These are phyloP conservation scores for Ustilago xerochloae DNA, from an alignment of 1,284 basidiomycete genomes.

Conservation along the genomic window DNA sequence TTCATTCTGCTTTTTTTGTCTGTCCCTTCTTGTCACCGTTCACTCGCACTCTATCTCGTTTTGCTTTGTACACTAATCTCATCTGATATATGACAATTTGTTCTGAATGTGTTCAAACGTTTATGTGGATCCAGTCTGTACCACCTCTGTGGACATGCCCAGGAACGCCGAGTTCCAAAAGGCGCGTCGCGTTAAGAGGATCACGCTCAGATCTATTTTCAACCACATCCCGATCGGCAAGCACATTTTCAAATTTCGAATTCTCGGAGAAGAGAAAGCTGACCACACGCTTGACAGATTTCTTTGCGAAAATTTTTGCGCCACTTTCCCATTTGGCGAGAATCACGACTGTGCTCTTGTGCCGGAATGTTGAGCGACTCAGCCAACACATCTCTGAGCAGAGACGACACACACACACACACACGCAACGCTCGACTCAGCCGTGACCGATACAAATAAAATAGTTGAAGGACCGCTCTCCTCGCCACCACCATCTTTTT, in stretches of 20 bases:
- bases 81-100: not conserved
- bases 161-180: no score
- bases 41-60: conserved; percentile 4
- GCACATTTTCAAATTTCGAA: not conserved
- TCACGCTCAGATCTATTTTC: no score
- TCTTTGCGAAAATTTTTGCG: not conserved
- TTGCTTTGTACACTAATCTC: conserved; percentile 15
- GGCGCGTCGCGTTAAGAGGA: not conserved
- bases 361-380: not conserved
- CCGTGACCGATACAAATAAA: conserved; percentile 4
- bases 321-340: not conserved
- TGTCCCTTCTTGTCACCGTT: conserved; percentile 10
- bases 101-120: no score
- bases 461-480: not conserved
- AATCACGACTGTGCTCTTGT: not conserved
- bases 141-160: no score
- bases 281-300: not conserved
- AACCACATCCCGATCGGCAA: no score
- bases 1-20: conserved; percentile 8
- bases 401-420: conserved; percentile 2
- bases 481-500: conserved; percentile 21
- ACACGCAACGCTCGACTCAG: conserved; percentile 25
- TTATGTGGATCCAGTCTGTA: no score
- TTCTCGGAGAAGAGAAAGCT: not conserved
- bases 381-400: not conserved